Percentiles rank a stretch among this genome's conserved stretches.
These are phyloP conservation scores for Moniliophthora roreri DNA, from an alignment of 1,284 basidiomycete species.

Conservation along the genomic window DNA sequence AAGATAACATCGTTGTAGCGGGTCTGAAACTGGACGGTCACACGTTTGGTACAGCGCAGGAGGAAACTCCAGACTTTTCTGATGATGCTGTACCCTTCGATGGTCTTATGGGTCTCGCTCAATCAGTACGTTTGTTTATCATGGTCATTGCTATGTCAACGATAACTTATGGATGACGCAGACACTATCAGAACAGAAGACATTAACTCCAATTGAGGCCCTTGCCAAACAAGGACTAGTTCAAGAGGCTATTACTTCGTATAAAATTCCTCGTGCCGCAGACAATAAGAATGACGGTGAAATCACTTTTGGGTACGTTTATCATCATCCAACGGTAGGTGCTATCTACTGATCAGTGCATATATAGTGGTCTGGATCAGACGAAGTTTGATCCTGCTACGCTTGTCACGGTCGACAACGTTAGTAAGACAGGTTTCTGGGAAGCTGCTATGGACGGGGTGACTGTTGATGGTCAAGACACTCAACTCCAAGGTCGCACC, in stretches of 20 bases:
- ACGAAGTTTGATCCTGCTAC: constrained; percentile 62
- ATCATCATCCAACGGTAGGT: background rate
- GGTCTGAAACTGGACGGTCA: constrained; percentile 63
- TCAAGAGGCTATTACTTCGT: constrained; percentile 71
- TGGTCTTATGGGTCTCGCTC: constrained; percentile 83
- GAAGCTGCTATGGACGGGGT: constrained; percentile 63
- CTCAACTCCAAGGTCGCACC: constrained; percentile 57
- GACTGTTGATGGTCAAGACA: constrained; percentile 53
- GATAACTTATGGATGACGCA: constrained; percentile 21
- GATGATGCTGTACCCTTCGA: constrained; percentile 61
- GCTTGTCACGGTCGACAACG: constrained; percentile 58
- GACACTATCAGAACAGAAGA: constrained; percentile 65
- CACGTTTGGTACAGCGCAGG: constrained; percentile 70
- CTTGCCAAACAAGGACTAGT: constrained; percentile 65
- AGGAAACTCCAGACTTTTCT: constrained; percentile 68
- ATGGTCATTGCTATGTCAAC: background rate
- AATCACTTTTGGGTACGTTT: constrained; percentile 68
- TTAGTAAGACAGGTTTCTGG: constrained; percentile 76
- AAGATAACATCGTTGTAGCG: constrained; percentile 69
- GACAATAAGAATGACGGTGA: constrained; percentile 79
- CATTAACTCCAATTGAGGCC: constrained; percentile 74
- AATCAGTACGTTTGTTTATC: constrained; percentile 51
- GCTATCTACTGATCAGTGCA: background rate
- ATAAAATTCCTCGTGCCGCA: constrained; percentile 75
- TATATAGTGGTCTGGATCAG: constrained; percentile 58